Conservation (phyloP, 2,329 filamentous ascomycete genomes). For the Fusarium hainanense region DNA sequence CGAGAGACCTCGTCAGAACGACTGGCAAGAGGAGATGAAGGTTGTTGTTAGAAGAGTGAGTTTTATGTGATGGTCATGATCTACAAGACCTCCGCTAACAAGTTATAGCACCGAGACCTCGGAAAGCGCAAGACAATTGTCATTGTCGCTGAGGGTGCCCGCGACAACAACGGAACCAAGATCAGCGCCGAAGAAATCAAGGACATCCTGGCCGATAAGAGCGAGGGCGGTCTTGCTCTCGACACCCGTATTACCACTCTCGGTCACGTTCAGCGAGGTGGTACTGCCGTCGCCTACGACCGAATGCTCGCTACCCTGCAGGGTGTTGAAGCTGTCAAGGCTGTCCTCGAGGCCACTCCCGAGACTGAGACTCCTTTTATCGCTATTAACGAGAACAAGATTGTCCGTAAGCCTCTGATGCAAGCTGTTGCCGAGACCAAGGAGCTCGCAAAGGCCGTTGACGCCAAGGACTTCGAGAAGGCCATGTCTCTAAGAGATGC, state of each 20-base stretch:
- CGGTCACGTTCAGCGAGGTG: slow-evolving; percentile 97
- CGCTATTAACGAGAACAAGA: slow-evolving; percentile 97
- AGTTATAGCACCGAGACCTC: slow-evolving; percentile 77
- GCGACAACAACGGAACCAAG: slow-evolving; percentile 84
- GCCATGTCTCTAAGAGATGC: slow-evolving; percentile 91
- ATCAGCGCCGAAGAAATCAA: slow-evolving; percentile 87
- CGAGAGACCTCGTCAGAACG: slow-evolving; percentile 86
- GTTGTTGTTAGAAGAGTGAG: slow-evolving; percentile 76
- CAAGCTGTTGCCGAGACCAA: slow-evolving; percentile 89
- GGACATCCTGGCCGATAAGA: slow-evolving; percentile 81
- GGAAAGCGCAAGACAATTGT: slow-evolving; percentile 99
- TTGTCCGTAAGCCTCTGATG: slow-evolving; percentile 88
- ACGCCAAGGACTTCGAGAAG: slow-evolving; percentile 83
- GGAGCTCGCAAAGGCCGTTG: slow-evolving; percentile 83
- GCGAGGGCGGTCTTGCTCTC: slow-evolving; percentile 74
- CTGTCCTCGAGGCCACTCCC: slow-evolving; percentile 88
- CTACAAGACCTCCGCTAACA: slow-evolving; percentile 28
- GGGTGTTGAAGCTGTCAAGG: slow-evolving; percentile 92
- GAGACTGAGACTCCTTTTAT: slow-evolving; percentile 94
- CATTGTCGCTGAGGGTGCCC: slow-evolving; percentile 94
- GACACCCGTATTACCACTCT: slow-evolving; percentile 96
- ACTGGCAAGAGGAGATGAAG: slow-evolving; percentile 93
- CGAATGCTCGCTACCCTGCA: slow-evolving; percentile 92
- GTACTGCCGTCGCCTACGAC: slow-evolving; percentile 92
- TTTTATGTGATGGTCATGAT: background rate